Evolutionary conservation across 306 rosid species (phyloP).

Genomic region (Corylus americana): DNA sequence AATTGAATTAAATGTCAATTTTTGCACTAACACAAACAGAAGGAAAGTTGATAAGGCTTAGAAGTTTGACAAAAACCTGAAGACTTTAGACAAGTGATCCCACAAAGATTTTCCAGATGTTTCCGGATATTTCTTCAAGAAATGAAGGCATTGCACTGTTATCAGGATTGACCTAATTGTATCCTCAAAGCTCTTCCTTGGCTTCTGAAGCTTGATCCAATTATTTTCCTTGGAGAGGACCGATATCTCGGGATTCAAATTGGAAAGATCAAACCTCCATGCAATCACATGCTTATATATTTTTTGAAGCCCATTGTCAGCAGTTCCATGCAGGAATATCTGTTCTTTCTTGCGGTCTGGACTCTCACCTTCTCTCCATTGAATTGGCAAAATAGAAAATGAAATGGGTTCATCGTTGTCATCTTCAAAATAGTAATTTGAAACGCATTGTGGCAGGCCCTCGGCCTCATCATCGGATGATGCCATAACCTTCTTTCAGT

Average conservation of each 20-base stretch:
- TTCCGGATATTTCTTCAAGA: conserved; percentile 56
- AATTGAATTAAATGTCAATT: conserved; percentile 19
- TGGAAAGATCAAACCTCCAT: conserved; percentile 75
- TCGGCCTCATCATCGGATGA: conserved; percentile 85
- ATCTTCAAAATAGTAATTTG: conserved; percentile 70
- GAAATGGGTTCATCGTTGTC: conserved; percentile 51
- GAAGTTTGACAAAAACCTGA: conserved; percentile 49
- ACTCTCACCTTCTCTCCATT: conserved; percentile 56
- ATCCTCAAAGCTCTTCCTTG: conserved; percentile 73
- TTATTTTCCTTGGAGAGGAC: conserved; percentile 59
- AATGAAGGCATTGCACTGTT: conserved; percentile 63
- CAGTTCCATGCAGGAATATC: conserved; percentile 56
- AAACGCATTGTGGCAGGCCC: conserved; percentile 40
- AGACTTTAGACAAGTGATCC: conserved; percentile 67
- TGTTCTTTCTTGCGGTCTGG: conserved; percentile 29
- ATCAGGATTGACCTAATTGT: conserved; percentile 59
- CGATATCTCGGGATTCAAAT: conserved; percentile 58
- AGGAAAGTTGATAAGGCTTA: neutral
- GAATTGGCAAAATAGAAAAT: conserved; percentile 66
- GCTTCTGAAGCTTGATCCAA: conserved; percentile 80
- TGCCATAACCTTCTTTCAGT: conserved; percentile 44
- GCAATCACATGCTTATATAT: conserved; percentile 61
- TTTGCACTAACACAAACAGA: neutral
- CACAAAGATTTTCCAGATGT: conserved; percentile 58
- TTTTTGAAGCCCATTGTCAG: conserved; percentile 70